Evolutionary conservation across 2,329 filamentous ascomycete species (phyloP).

Genomic region (Calonectria ilicicola): DNA sequence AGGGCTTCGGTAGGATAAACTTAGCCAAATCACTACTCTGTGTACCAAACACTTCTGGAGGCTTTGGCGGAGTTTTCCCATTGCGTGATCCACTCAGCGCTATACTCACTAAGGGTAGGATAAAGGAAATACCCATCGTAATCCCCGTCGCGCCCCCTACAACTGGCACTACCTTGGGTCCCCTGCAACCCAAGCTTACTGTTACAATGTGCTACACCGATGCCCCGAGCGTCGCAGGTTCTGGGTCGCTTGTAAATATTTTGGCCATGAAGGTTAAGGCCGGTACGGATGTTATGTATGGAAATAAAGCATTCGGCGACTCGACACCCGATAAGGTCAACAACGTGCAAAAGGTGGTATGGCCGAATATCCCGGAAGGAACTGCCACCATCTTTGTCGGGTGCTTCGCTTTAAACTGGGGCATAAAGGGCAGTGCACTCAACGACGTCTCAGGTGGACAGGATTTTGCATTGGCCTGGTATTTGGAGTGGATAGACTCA

Average conservation of each 20-base stretch:
- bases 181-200: not conserved
- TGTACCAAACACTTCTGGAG: not conserved
- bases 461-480: not conserved
- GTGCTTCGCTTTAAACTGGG: not conserved
- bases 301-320: not conserved
- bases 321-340: not conserved
- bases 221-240: not conserved
- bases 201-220: not conserved
- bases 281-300: not conserved
- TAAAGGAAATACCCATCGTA: not conserved
- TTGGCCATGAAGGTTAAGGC: not conserved
- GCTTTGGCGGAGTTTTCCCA: not conserved
- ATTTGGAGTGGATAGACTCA: not conserved
- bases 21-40: not conserved
- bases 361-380: not conserved
- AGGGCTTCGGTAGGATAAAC: not conserved
- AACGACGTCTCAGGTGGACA: not conserved
- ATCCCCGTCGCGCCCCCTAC: not conserved
- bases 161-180: not conserved
- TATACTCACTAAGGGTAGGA: not conserved
- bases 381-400: not conserved
- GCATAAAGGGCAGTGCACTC: not conserved
- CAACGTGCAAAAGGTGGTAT: not conserved
- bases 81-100: not conserved
- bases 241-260: not conserved